phyloP scores from a whole-genome alignment of 805 yeast species.

The Zygosaccharomyces rouxii region DNA sequence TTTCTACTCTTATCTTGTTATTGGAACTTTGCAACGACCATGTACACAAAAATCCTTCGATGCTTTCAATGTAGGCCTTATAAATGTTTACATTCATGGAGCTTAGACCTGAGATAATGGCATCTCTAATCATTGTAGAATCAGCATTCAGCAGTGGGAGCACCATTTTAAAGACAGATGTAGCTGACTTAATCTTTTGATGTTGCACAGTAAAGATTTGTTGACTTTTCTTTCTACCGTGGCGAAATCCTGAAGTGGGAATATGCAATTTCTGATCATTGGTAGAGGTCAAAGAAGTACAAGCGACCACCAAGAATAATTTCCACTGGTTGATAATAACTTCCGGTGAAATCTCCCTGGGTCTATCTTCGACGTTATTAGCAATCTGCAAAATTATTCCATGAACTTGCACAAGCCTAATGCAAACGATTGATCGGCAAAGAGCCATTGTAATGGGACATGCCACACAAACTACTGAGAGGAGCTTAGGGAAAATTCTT shows the following conservation, averaged over 20 bases:
- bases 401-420: constrained; percentile 79
- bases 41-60: constrained; percentile 54
- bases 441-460: constrained; percentile 94
- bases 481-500: constrained; percentile 71
- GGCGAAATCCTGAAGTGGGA: constrained; percentile 50
- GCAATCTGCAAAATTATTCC: constrained; percentile 59
- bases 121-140: constrained; percentile 69
- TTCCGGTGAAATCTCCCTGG: constrained; percentile 53
- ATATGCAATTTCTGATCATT: constrained; percentile 75
- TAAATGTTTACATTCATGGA: constrained; percentile 88
- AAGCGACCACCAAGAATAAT: constrained; percentile 81
- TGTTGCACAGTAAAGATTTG: constrained; percentile 81
- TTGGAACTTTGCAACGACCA: constrained; percentile 48
- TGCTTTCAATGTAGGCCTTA: constrained; percentile 70
- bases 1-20: constrained; percentile 58
- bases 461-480: constrained; percentile 64
- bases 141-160: constrained; percentile 72
- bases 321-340: constrained; percentile 82
- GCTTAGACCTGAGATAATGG: constrained; percentile 83
- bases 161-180: constrained; percentile 81
- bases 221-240: constrained; percentile 70
- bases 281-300: constrained; percentile 85
- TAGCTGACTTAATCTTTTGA: constrained; percentile 88
- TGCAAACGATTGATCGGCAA: constrained; percentile 86
- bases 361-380: constrained; percentile 36